phyloP scores from a whole-genome alignment of 2,329 filamentous ascomycete species.

The Lachnellula cervina region DNA sequence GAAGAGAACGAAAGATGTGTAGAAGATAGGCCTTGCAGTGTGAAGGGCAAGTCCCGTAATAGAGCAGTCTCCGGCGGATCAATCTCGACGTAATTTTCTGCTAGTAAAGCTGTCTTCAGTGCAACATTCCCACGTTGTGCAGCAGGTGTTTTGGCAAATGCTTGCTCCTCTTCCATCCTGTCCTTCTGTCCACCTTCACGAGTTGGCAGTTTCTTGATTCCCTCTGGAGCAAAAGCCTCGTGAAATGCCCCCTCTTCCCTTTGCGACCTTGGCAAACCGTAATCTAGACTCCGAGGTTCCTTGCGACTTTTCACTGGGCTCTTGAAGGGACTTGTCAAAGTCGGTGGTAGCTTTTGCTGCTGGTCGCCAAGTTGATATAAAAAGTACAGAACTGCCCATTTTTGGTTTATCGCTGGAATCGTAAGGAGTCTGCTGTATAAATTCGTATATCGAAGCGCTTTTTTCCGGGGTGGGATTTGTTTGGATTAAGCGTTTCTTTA shows the following conservation, averaged over 20 bases:
- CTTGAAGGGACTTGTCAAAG: constrained; percentile 30
- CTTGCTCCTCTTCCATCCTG: constrained; percentile 29
- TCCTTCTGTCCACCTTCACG: constrained; percentile 30
- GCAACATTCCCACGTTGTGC: constrained; percentile 25
- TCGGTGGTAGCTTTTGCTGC: constrained; percentile 17
- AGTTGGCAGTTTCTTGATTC: constrained; percentile 35
- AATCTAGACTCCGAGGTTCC: constrained; percentile 16
- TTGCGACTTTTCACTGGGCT: constrained; percentile 24
- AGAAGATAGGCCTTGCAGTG: constrained; percentile 85
- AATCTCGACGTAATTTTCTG: constrained; percentile 51
- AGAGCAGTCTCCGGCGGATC: constrained; percentile 62
- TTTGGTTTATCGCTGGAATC: constrained; percentile 88
- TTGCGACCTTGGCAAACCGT: constrained; percentile 27
- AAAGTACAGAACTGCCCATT: constrained; percentile 94
- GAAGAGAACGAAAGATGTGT: constrained; percentile 73
- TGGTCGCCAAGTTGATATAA: constrained; percentile 77
- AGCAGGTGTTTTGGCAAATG: constrained; percentile 23
- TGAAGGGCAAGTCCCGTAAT: constrained; percentile 82
- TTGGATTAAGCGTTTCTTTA: constrained; percentile 80
- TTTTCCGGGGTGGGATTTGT: constrained; percentile 68
- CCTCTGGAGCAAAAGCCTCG: constrained; percentile 52
- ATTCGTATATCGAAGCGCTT: constrained; percentile 82
- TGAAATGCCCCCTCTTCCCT: constrained; percentile 34
- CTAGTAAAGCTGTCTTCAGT: constrained; percentile 50
- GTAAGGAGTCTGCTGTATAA: constrained; percentile 84